Conservation (phyloP, 1,139 yeast species). For the Pichia sp. region DNA sequence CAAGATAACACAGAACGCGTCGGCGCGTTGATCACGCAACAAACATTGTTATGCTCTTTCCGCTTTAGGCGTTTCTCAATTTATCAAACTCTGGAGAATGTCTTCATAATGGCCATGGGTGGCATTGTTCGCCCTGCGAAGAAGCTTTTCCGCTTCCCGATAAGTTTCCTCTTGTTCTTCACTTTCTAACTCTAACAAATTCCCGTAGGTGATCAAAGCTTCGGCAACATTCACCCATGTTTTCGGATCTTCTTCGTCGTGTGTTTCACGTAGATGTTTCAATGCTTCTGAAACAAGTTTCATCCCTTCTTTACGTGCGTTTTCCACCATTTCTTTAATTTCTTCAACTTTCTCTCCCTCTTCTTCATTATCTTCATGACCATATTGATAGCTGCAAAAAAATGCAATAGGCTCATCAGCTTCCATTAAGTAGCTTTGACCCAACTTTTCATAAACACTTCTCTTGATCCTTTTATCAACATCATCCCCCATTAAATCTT, state of each 20-base stretch:
- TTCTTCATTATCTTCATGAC: constrained; percentile 35
- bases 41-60: no score
- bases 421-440: constrained; percentile 56
- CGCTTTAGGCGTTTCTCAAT: neutral
- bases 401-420: constrained; percentile 57
- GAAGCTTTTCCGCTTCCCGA: constrained; percentile 56
- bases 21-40: no score
- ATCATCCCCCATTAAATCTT: constrained; percentile 31
- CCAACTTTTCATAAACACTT: constrained; percentile 39
- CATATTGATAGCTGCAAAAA: constrained; percentile 54
- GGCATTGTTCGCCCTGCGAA: constrained; percentile 64
- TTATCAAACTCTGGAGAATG: constrained; percentile 41
- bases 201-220: constrained; percentile 73
- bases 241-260: constrained; percentile 69
- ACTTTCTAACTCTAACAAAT: constrained; percentile 58
- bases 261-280: constrained; percentile 49
- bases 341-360: constrained; percentile 35
- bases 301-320: constrained; percentile 47
- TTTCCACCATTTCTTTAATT: constrained; percentile 19
- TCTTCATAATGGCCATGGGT: constrained; percentile 68
- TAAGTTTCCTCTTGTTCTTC: constrained; percentile 61
- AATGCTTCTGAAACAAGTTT: constrained; percentile 51
- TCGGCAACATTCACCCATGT: constrained; percentile 82
- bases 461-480: constrained; percentile 13
- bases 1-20: no score